phyloP scores from a whole-genome alignment of 495 filamentous ascomycete genomes.

The Rostrohypoxylon terebratum region DNA sequence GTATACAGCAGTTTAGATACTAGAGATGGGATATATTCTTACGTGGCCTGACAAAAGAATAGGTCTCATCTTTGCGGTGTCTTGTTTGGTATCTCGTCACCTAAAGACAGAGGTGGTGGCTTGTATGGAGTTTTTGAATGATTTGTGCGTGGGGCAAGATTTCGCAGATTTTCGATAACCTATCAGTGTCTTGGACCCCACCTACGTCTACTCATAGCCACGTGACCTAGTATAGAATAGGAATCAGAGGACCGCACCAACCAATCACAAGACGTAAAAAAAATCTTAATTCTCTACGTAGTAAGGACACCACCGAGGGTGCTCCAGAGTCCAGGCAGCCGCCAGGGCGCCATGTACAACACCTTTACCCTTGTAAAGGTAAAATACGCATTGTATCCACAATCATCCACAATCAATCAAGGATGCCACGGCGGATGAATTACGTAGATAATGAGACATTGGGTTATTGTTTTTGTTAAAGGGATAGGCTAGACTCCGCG shows the following conservation, averaged over 20 bases:
- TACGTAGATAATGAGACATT: constrained; percentile 23
- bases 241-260: neutral
- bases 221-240: constrained; percentile 10
- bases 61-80: constrained; percentile 79
- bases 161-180: constrained; percentile 43
- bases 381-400: neutral
- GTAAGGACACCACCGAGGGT: neutral
- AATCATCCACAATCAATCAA: neutral
- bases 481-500: constrained; percentile 29
- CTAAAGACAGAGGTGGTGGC: constrained; percentile 35
- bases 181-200: constrained; percentile 36
- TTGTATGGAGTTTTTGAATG: constrained; percentile 51
- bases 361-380: constrained; percentile 13
- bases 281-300: neutral
- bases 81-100: constrained; percentile 37
- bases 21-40: constrained; percentile 60
- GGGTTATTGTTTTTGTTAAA: constrained; percentile 21
- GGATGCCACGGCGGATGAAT: constrained; percentile 14
- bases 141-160: constrained; percentile 49
- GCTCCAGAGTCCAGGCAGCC: too few relatives aligned
- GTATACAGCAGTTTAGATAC: constrained; percentile 28
- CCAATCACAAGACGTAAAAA: constrained; percentile 13
- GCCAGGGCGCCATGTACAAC: neutral
- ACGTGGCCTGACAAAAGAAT: constrained; percentile 92
- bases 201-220: constrained; percentile 37